Evolutionary conservation across 1,284 basidiomycete species (phyloP).

Genomic region (Coniophora puteana): DNA sequence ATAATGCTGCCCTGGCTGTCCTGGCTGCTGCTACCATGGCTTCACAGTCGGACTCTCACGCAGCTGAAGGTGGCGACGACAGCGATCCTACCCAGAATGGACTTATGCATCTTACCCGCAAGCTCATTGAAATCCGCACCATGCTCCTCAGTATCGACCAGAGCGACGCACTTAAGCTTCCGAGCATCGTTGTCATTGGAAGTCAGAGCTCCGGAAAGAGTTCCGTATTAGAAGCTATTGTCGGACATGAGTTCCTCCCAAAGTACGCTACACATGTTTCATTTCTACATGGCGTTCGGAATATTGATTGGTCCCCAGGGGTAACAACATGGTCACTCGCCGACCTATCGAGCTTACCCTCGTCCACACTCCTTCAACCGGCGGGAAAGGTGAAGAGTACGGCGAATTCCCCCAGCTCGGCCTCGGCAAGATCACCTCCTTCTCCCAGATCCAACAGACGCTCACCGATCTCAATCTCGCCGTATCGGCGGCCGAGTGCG

Average conservation of each 20-base stretch:
- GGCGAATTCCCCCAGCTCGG: conserved; percentile 93
- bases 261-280: conserved; percentile 58
- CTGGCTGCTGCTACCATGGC: conserved; percentile 72
- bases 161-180: conserved; percentile 89
- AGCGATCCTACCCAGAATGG: conserved; percentile 54
- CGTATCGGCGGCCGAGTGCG: conserved; percentile 84
- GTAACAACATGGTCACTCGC: conserved; percentile 99
- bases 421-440: conserved; percentile 86
- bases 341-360: conserved; percentile 97
- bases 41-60: conserved; percentile 60
- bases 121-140: conserved; percentile 93
- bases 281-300: conserved; percentile 2
- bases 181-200: conserved; percentile 97
- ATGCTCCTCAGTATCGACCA: conserved; percentile 96
- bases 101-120: conserved; percentile 90
- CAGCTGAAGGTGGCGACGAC: conserved; percentile 33
- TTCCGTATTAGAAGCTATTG: conserved; percentile 95
- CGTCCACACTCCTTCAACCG: conserved; percentile 76
- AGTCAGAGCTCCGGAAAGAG: conserved; percentile 99
- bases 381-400: conserved; percentile 71
- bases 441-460: conserved; percentile 86
- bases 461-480: conserved; percentile 95
- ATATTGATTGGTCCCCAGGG: conserved; percentile 46
- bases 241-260: conserved; percentile 96
- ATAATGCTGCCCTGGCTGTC: conserved; percentile 63